Evolutionary conservation across 2,329 filamentous ascomycete species (phyloP), one percentile per base, ranked within the genome.

Genomic region (Tolypocladium nubicola): DNA sequence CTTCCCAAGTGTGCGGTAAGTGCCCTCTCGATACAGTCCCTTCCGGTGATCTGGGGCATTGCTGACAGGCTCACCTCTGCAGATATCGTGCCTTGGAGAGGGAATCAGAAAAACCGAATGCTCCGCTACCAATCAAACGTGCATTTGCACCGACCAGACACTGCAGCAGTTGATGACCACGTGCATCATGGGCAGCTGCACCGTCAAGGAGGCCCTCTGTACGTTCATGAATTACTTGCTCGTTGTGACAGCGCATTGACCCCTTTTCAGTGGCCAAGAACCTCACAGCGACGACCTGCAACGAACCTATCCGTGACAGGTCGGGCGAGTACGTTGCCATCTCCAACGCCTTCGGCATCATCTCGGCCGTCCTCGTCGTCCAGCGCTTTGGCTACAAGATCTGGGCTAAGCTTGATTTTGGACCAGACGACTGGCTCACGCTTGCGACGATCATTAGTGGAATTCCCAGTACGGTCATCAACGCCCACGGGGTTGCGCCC

Each of bases 321-420:
- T 70, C 61, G 60, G 60, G 65, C 26, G 61, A 70, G 26, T 68
- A 75, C 53, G 61, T 71, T 8, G 66, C 65, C 52, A 65, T 76
- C 2, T 66, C 67, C 59, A 63, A 70, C 61, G 39, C 61, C 58
- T 63, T 75, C 11, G 69, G 68, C 38, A 62, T 67, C 7, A 62
- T 77, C 3, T 70, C 73, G 2, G 70, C 63, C 54, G 59, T 72
- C 26, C 77, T 78, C 56, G 66, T 79, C 19, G 56, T 73, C 2
- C 66, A 77, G 13, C 75, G 79, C 23, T 69, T 79, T 9, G 64
- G 60, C 1, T 71, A 65, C 47, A 72, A 70, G 56, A 57, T 75
- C 19, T 71, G 59, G 10, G 61, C 66, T 3, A 72, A 70, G 40
- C 57, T 71, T 0, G 65, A 66, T 0, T 68, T 77, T 14, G 73